A percentile compares a stretch with the other conserved stretches of the same genome.
Conservation (phyloP, 1,139 yeast genomes). For the Hyphopichia khmerensis region DNA sequence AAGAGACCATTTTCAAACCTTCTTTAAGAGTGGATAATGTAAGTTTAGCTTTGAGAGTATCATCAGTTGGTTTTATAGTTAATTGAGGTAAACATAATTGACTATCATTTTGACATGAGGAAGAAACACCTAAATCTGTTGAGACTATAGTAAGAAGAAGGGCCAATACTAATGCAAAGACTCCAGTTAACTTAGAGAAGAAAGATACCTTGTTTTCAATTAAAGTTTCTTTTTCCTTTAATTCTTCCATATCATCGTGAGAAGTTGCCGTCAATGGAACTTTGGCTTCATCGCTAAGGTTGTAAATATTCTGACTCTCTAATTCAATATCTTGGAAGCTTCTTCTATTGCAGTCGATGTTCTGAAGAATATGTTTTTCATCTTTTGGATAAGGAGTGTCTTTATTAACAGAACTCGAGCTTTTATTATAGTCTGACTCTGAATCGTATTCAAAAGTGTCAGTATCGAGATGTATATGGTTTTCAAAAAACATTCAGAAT, state of each 20-base stretch:
- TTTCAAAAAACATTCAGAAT: neutral
- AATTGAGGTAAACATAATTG: conserved; percentile 35
- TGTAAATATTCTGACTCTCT: neutral
- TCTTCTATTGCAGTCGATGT: neutral
- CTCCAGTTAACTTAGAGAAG: neutral
- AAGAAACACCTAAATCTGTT: neutral
- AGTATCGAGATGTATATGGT: neutral
- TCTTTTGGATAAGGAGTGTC: neutral
- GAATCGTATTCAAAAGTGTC: neutral
- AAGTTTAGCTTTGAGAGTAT: conserved; percentile 31
- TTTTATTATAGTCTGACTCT: neutral
- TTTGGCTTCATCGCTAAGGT: neutral
- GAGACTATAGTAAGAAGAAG: neutral
- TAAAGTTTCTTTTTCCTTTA: neutral
- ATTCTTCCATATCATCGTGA: neutral
- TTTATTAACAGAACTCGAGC: neutral
- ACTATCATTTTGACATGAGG: neutral
- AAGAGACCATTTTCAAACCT: conserved; percentile 52
- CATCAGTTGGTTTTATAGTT: conserved; percentile 36
- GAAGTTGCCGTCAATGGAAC: neutral
- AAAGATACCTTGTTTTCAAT: neutral
- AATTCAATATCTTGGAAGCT: neutral
- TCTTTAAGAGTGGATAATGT: conserved; percentile 37
- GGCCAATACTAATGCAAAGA: neutral
- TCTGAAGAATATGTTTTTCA: neutral